phyloP scores from a whole-genome alignment of 2,329 filamentous ascomycete genomes.

The Ascochyta pisi region DNA sequence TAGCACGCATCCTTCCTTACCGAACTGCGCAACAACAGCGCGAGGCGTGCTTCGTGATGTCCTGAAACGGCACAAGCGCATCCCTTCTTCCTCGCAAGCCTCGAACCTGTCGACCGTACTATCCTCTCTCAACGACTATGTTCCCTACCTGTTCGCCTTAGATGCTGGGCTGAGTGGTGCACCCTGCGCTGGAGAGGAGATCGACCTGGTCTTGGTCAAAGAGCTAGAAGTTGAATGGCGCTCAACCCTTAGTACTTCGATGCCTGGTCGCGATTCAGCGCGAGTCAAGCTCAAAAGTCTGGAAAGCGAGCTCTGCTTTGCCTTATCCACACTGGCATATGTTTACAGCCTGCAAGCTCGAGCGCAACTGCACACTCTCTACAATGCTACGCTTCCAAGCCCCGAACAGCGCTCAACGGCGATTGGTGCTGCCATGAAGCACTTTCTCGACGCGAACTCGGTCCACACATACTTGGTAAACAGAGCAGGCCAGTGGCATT shows the following conservation, averaged over 20 bases:
- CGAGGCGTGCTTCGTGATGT: conserved; percentile 82
- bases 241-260: conserved; percentile 72
- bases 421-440: conserved; percentile 76
- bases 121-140: conserved; percentile 74
- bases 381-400: conserved; percentile 63
- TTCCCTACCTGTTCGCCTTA: conserved; percentile 82
- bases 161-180: conserved; percentile 72
- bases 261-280: conserved; percentile 64
- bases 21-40: conserved; percentile 79
- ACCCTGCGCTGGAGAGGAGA: conserved; percentile 63
- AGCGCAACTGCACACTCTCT: conserved; percentile 73
- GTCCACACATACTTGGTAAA: conserved; percentile 75
- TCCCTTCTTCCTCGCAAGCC: conserved; percentile 74
- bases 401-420: conserved; percentile 72
- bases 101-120: conserved; percentile 74
- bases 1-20: conserved; percentile 86
- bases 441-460: conserved; percentile 78
- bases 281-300: conserved; percentile 76
- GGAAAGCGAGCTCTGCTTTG: conserved; percentile 83
- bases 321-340: conserved; percentile 77
- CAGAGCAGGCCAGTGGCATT: conserved; percentile 55
- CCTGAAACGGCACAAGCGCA: conserved; percentile 87
- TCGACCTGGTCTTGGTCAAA: conserved; percentile 72
- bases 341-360: conserved; percentile 76
- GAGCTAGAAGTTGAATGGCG: conserved; percentile 81